Base-by-base conservation (phyloP, 2,329 filamentous ascomycete genomes). In the Paracoccidioides brasiliensis region DNA sequence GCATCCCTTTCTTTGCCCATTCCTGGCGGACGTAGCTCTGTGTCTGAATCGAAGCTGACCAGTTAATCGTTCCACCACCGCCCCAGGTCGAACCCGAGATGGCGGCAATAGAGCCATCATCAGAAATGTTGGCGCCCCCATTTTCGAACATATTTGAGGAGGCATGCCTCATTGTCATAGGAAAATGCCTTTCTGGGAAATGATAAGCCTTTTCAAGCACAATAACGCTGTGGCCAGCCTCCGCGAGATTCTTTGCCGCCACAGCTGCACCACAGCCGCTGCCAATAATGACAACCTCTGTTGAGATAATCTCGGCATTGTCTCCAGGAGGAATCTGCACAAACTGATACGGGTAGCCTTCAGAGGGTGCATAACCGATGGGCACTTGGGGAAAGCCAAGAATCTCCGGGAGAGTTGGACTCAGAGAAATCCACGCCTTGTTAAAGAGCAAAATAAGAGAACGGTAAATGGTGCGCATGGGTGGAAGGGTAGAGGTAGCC, bases 51-150 rank as follows among this genome's bases (percentile, higher is more conserved):
- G 77, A 78, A 5, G 81, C 80, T 30, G 76, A 86, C 90, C 90
- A 96, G 70, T 96, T 96, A 63, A 95, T 72, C 0, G 88, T 89
- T 5, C 90, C 90, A 55, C 90, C 90, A 44, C 90, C 90, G 35
- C 90, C 90, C 81, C 86, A 95, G 37, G 80, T 80, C 55, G 81
- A 80, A 1, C 87, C 90, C 0, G 85, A 80, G 2, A 87, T 67
- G 10, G 91, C 69, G 14, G 73, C 78, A 37, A 84, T 74, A 5
- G 79, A 78, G 9, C 74, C 73, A 64, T 86, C 79, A 58, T 85
- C 75, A 58, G 76, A 74, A 61, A 77, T 64, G 4, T 78, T 63
- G 15, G 80, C 68, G 6, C 85, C 86, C 28, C 79, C 79, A 58
- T 81, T 82, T 62, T 90, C 86, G 63, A 81, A 93, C 33, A 95